phyloP scores from a whole-genome alignment of 257 asterid genomes.

The Nemophila menziesii region DNA sequence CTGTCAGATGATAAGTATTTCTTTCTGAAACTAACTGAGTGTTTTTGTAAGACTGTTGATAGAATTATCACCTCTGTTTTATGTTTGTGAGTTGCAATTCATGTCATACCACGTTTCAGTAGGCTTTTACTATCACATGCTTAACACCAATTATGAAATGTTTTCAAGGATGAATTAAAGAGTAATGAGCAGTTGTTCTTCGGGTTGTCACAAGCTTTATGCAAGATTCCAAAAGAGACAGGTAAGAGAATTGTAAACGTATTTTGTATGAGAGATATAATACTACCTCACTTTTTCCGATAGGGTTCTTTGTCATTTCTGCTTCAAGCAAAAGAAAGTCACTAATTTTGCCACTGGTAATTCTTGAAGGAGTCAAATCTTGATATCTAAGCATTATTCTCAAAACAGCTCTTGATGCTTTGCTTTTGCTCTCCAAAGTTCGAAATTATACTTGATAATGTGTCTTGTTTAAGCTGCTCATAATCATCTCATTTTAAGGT shows the following conservation, averaged over 20 bases:
- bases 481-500: slow-evolving; percentile 35
- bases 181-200: slow-evolving; percentile 89
- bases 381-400: slow-evolving; percentile 86
- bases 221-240: slow-evolving; percentile 92
- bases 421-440: slow-evolving; percentile 89
- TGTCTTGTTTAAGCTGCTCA: slow-evolving; percentile 2
- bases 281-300: slow-evolving; percentile 28
- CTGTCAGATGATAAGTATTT: no score
- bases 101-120: not conserved
- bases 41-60: no score
- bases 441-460: slow-evolving; percentile 6
- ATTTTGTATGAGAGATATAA: not conserved
- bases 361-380: slow-evolving; percentile 69
- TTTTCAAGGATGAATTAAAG: slow-evolving; percentile 84
- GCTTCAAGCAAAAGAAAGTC: slow-evolving; percentile 90
- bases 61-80: no score
- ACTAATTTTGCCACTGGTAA: slow-evolving; percentile 53
- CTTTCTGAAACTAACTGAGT: no score
- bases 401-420: slow-evolving; percentile 86
- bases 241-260: slow-evolving; percentile 43
- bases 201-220: slow-evolving; percentile 96
- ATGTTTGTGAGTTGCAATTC: not conserved
- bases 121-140: slow-evolving; percentile 7
- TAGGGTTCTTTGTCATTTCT: slow-evolving; percentile 96
- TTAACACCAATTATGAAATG: slow-evolving; percentile 7